Evolutionary conservation across 768 basidiomycete genomes (phyloP).

Genomic region (Pleurotus salmoneostramineus): DNA sequence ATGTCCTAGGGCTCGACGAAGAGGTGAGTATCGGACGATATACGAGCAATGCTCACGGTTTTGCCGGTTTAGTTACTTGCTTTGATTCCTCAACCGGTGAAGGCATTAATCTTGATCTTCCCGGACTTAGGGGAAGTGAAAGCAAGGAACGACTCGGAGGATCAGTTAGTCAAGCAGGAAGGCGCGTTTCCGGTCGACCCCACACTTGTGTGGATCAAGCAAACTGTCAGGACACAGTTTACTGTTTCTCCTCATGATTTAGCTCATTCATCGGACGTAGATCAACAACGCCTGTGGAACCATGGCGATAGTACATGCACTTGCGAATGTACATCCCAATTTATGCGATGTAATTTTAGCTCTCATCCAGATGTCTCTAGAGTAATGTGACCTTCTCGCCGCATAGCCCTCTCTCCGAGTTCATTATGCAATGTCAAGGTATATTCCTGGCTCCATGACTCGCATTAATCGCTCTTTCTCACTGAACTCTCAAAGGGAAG

Average conservation of each 20-base stretch:
- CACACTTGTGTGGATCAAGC: conserved; percentile 83
- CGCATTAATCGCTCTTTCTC: too few species aligned
- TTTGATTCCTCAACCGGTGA: conserved; percentile 70
- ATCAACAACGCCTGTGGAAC: conserved; percentile 87
- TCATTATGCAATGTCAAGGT: conserved; percentile 66
- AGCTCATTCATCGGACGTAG: conserved; percentile 27
- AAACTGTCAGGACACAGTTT: conserved; percentile 55
- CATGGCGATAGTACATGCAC: conserved; percentile 30
- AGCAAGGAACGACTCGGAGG: conserved; percentile 51
- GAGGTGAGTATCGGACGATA: conserved; percentile 40
- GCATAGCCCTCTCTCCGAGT: conserved; percentile 57
- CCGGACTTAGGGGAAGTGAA: conserved; percentile 57
- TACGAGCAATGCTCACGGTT: background rate
- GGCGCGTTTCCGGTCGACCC: conserved; percentile 50
- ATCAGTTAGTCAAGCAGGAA: conserved; percentile 43
- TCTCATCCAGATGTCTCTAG: conserved; percentile 25
- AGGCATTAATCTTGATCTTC: conserved; percentile 85
- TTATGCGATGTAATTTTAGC: too few species aligned
- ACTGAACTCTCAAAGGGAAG: conserved; percentile 38
- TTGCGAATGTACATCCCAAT: background rate
- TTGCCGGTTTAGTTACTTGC: conserved; percentile 49
- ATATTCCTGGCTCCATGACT: too few species aligned
- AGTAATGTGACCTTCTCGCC: conserved; percentile 54
- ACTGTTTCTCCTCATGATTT: background rate
- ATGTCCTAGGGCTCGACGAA: conserved; percentile 72